Conservation (phyloP, 2,329 filamentous ascomycete species). For the Epichloe aotearoae region DNA sequence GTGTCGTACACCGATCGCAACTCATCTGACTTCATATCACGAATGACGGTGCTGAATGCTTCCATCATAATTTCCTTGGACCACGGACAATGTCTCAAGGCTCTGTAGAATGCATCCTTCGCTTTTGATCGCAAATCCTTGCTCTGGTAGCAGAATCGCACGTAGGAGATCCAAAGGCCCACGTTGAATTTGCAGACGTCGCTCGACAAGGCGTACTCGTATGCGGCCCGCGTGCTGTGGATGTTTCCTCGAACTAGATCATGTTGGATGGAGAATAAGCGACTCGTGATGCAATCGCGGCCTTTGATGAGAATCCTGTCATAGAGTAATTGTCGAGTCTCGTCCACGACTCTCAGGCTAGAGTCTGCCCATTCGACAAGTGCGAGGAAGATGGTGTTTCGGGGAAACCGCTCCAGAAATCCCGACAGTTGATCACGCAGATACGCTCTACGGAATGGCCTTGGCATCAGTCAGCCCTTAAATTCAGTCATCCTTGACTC, state of each 20-base stretch:
- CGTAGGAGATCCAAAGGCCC: constrained; percentile 36
- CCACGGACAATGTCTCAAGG: constrained; percentile 34
- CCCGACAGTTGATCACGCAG: constrained; percentile 48
- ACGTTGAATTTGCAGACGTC: constrained; percentile 26
- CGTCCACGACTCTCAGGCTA: constrained; percentile 60
- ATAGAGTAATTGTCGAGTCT: constrained; percentile 53
- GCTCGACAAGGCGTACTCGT: constrained; percentile 36
- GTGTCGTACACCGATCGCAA: constrained; percentile 34
- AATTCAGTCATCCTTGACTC: not conserved
- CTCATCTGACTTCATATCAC: constrained; percentile 33
- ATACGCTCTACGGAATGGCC: constrained; percentile 53
- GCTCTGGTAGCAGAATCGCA: constrained; percentile 30
- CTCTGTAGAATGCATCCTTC: constrained; percentile 35
- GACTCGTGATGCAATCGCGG: constrained; percentile 30
- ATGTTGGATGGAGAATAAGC: constrained; percentile 38
- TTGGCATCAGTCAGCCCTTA: constrained; percentile 11
- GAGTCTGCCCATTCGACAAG: constrained; percentile 63
- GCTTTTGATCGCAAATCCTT: constrained; percentile 26
- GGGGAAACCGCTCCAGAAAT: constrained; percentile 49
- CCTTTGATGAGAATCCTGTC: constrained; percentile 31
- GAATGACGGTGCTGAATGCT: constrained; percentile 31
- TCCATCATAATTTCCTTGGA: constrained; percentile 37
- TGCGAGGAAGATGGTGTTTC: constrained; percentile 62
- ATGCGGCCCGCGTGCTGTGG: constrained; percentile 36
- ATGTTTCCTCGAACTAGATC: constrained; percentile 34